phyloP scores from a whole-genome alignment of 331 rosid species.

The Pyracantha coccinea region DNA sequence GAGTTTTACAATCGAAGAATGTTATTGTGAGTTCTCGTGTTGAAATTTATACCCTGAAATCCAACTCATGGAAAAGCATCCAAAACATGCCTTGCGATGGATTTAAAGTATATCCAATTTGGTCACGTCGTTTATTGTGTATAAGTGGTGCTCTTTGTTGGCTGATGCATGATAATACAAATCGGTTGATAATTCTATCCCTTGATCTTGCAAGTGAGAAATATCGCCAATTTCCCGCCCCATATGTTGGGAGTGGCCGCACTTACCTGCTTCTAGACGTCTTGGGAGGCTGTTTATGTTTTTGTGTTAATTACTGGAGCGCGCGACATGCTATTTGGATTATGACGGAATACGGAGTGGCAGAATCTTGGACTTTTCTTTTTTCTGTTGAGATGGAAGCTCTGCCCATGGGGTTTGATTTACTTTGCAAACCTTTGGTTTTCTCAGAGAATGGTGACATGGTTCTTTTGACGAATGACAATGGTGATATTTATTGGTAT shows the following conservation, averaged over 20 bases:
- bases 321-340: background rate
- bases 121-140: no score
- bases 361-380: background rate
- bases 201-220: background rate
- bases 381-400: background rate
- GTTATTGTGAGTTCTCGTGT: background rate
- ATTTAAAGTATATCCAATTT: background rate
- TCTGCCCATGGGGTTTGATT: background rate
- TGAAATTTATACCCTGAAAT: background rate
- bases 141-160: background rate
- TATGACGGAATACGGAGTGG: background rate
- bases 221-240: background rate
- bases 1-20: background rate
- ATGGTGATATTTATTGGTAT: background rate
- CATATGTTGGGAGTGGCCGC: background rate
- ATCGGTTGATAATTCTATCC: background rate
- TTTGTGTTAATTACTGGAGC: background rate
- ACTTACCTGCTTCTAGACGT: background rate
- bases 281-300: background rate
- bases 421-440: background rate
- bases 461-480: background rate
- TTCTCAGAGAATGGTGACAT: background rate
- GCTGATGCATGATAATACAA: background rate
- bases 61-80: background rate
- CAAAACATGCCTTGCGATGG: background rate